A percentile compares a stretch with the other conserved stretches of the same genome.
phyloP scores from a whole-genome alignment of 2,329 filamentous ascomycete genomes.

The Hymenotorrendiella dingleyae region DNA sequence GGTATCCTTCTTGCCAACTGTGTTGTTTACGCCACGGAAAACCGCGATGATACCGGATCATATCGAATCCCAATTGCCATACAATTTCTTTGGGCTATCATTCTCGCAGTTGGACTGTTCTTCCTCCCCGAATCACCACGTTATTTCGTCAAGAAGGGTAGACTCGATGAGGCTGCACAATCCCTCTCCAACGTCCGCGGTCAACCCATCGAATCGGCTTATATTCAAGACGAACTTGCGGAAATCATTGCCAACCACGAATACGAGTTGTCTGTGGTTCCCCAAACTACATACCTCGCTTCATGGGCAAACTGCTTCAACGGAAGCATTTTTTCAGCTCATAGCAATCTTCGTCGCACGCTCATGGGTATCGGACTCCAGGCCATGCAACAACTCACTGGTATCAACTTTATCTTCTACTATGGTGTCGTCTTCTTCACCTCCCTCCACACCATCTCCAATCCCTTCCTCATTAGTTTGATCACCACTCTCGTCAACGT shows the following conservation, averaged over 20 bases:
- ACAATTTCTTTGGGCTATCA: slow-evolving; percentile 74
- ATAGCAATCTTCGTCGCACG: slow-evolving; percentile 64
- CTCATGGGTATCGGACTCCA: slow-evolving; percentile 67
- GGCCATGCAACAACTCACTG: slow-evolving; percentile 76
- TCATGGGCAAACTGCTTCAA: slow-evolving; percentile 63
- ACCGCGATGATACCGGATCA: slow-evolving; percentile 53
- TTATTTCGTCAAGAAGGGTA: slow-evolving; percentile 73
- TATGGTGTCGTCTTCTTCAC: slow-evolving; percentile 89
- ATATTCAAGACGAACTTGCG: slow-evolving; percentile 68
- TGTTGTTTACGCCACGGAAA: slow-evolving; percentile 65
- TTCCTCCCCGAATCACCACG: slow-evolving; percentile 78
- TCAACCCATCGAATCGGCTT: slow-evolving; percentile 64
- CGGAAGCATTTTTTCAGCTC: slow-evolving; percentile 53
- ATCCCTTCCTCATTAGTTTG: slow-evolving; percentile 76
- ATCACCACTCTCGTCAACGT: slow-evolving; percentile 90
- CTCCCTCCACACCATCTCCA: slow-evolving; percentile 60
- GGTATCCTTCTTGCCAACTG: slow-evolving; percentile 69
- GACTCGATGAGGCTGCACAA: slow-evolving; percentile 55
- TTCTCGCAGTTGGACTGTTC: slow-evolving; percentile 65
- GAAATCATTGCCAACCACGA: slow-evolving; percentile 85
- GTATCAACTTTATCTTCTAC: slow-evolving; percentile 91
- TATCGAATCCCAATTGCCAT: slow-evolving; percentile 78
- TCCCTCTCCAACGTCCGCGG: slow-evolving; percentile 65
- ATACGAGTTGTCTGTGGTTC: slow-evolving; percentile 7
- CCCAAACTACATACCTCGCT: slow-evolving; percentile 1